A percentile compares a stretch with the other conserved stretches of the same genome.
phyloP scores from a whole-genome alignment of 352 stramenopile species.

The Phytophthora brassicae region DNA sequence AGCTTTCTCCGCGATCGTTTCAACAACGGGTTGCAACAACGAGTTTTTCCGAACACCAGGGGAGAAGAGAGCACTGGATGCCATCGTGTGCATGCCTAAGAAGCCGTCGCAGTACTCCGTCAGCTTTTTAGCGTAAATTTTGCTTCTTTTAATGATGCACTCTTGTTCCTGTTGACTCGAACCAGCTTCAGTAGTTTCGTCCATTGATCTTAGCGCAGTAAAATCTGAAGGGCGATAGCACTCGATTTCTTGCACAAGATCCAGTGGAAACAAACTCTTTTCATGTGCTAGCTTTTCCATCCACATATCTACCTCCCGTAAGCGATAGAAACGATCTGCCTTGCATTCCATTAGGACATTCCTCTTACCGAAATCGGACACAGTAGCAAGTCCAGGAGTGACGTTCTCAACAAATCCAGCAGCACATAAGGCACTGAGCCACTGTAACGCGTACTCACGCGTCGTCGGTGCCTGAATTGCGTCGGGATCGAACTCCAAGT shows the following conservation, averaged over 20 bases:
- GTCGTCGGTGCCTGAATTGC: slow-evolving; percentile 47
- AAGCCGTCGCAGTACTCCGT: slow-evolving; percentile 56
- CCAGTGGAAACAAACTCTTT: slow-evolving; percentile 61
- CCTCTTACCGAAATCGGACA: slow-evolving; percentile 37
- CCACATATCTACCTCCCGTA: slow-evolving; percentile 61
- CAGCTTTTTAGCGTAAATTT: slow-evolving; percentile 59
- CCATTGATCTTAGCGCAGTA: neutral
- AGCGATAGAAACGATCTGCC: slow-evolving; percentile 49
- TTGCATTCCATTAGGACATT: slow-evolving; percentile 49
- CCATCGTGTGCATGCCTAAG: slow-evolving; percentile 46
- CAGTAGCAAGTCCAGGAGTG: slow-evolving; percentile 11
- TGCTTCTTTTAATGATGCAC: neutral
- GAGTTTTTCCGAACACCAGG: slow-evolving; percentile 31
- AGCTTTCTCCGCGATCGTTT: slow-evolving; percentile 43
- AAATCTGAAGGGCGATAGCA: slow-evolving; percentile 30
- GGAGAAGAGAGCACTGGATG: slow-evolving; percentile 57
- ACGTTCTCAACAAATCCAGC: slow-evolving; percentile 64
- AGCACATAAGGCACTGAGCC: slow-evolving; percentile 59
- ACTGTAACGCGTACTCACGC: slow-evolving; percentile 39
- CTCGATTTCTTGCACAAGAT: slow-evolving; percentile 67
- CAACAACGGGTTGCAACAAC: slow-evolving; percentile 39
- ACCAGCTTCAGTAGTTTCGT: neutral
- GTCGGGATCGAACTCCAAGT: slow-evolving; percentile 43
- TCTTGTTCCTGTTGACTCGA: neutral
- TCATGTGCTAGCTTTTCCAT: slow-evolving; percentile 27